Evolutionary conservation across 345 rosid species (phyloP), one percentile per base, ranked within the genome.

Genomic region (Sonneratia alba): DNA sequence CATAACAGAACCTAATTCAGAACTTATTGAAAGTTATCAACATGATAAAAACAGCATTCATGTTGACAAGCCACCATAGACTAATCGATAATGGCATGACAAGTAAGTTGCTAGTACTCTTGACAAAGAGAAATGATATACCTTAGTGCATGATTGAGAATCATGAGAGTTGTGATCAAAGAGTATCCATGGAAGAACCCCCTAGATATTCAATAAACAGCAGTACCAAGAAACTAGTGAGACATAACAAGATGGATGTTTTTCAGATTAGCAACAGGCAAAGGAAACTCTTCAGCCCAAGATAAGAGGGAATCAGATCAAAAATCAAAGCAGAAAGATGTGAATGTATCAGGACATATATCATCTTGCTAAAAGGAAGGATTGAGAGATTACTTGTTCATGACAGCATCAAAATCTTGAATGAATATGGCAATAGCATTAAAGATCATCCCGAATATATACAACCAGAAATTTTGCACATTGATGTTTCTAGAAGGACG

Each of bases 131-230:
- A 75, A 16, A 21, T n/a, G 57, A 74, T 72, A 64, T 80, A 92
- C 99, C 98, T 95, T 75, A 95, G 89, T 53, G 98, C 98, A 77
- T 95, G 99, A 77, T 95, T 92, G 76, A 95, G 85, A 83, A 95
- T 92, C 98, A 95, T 95, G 80, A 95, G 87, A 75, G 77, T 77
- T 16, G 97, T 92, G 69, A 90, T 85, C 22, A 85, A 76, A 57
- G 99, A 87, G 79, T 95, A 95, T 47, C 99, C 99, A 76, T 95
- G 97, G 81, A 95, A 95, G 83, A 95, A 95, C 45, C 99, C 99
- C 90, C 97, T 95, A 85, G 68, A 79, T 48, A 59, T 43, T 67
- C 71, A 55, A 59, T 64, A 47, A 57, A 48, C 27, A 71, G 42
- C 18, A 69, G 24, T 48, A 68, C 55, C 55, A 53, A 13, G 73